Evolutionary conservation across 768 basidiomycete genomes (phyloP).

Genomic region (Mycena sanguinolenta): DNA sequence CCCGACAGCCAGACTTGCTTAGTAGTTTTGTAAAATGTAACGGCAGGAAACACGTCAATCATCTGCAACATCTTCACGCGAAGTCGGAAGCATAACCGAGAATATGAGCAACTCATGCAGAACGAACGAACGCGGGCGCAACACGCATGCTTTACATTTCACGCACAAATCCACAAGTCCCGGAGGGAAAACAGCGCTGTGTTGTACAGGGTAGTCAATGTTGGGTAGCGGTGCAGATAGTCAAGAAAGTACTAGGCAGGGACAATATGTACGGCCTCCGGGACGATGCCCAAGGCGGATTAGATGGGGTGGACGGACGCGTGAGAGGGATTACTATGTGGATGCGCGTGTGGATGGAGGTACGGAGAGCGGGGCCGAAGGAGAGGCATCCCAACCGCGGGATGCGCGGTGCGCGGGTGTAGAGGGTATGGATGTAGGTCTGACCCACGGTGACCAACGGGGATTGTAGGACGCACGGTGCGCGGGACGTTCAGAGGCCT

Average conservation of each 20-base stretch:
- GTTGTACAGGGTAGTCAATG: conserved; percentile 21
- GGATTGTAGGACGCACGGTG: neutral
- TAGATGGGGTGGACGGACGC: neutral
- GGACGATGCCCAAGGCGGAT: neutral
- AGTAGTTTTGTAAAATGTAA: neutral
- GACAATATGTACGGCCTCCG: conserved; percentile 1
- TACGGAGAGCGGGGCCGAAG: neutral
- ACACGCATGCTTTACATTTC: neutral
- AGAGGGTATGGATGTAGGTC: conserved; percentile 13
- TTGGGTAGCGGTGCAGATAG: conserved; percentile 21
- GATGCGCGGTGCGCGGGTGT: neutral
- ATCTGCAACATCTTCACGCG: neutral
- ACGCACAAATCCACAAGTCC: conserved; percentile 6
- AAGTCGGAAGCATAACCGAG: neutral
- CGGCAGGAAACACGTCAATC: neutral
- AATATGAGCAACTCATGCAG: neutral
- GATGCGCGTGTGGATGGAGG: neutral
- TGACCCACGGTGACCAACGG: neutral
- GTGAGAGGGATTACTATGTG: neutral
- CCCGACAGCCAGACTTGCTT: conserved; percentile 1
- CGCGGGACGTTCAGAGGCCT: conserved; percentile 61
- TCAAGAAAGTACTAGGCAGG: conserved; percentile 10
- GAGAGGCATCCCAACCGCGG: neutral
- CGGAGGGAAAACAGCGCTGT: conserved; percentile 10
- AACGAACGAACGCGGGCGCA: neutral